These are phyloP conservation scores for Lasiosphaeria ovina DNA, from an alignment of 495 filamentous ascomycete genomes.

Conservation along the genomic window DNA sequence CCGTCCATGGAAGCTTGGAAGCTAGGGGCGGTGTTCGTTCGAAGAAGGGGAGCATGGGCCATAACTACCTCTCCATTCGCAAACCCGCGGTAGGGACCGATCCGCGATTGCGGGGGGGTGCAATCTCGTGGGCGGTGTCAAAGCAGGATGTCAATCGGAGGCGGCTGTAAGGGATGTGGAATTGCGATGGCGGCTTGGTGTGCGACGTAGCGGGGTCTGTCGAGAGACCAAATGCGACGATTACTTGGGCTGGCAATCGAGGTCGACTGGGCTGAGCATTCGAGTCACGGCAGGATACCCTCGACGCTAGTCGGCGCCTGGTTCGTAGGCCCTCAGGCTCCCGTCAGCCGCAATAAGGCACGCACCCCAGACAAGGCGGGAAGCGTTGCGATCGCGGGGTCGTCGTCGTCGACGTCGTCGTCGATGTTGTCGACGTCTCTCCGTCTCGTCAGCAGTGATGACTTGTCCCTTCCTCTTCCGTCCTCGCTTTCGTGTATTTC, in stretches of 20 bases:
- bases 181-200: background rate
- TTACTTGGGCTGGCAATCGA: constrained; percentile 7
- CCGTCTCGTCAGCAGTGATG: constrained; percentile 2
- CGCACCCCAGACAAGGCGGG: background rate
- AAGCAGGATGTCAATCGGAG: constrained; percentile 12
- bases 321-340: constrained; percentile 4
- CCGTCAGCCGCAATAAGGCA: no score
- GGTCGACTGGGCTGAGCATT: constrained; percentile 4
- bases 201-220: background rate
- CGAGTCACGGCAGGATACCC: constrained; percentile 8
- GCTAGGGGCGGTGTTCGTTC: constrained; percentile 52
- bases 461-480: background rate
- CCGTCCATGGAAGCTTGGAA: constrained; percentile 41
- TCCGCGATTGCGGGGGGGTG: constrained; percentile 18
- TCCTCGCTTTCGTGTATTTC: background rate
- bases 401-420: constrained; percentile 1
- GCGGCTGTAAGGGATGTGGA: background rate
- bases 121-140: constrained; percentile 4
- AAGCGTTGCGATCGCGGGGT: background rate
- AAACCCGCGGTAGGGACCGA: constrained; percentile 19
- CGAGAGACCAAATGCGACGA: constrained; percentile 1
- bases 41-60: constrained; percentile 50
- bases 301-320: constrained; percentile 13
- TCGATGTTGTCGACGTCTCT: background rate
- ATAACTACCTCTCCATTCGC: constrained; percentile 44